These are phyloP conservation scores for Furcasterigmium furcatum DNA, from an alignment of 2,329 filamentous ascomycete genomes.

Conservation along the genomic window DNA sequence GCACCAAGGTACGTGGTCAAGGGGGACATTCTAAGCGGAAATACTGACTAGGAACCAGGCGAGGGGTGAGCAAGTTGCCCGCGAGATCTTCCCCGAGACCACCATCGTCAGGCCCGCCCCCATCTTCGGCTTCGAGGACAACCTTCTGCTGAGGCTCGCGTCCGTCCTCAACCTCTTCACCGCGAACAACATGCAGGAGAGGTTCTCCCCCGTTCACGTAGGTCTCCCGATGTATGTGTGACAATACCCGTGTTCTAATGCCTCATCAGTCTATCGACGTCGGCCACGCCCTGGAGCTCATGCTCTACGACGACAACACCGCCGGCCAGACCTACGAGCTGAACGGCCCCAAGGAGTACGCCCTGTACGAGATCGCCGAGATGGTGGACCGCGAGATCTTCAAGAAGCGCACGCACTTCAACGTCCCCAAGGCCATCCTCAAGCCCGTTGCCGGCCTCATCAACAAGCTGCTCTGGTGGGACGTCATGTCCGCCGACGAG, in stretches of 20 bases:
- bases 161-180: slow-evolving; percentile 79
- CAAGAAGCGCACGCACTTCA: slow-evolving; percentile 86
- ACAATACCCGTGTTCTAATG: neutral
- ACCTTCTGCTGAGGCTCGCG: slow-evolving; percentile 82
- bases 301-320: slow-evolving; percentile 88
- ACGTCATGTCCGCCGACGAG: slow-evolving; percentile 75
- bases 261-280: slow-evolving; percentile 76
- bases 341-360: slow-evolving; percentile 91
- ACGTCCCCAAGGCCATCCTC: slow-evolving; percentile 77
- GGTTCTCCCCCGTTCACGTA: slow-evolving; percentile 88
- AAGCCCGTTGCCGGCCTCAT: slow-evolving; percentile 72
- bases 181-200: slow-evolving; percentile 89
- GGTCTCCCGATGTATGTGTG: slow-evolving; percentile 18
- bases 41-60: slow-evolving; percentile 44
- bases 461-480: slow-evolving; percentile 89
- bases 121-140: slow-evolving; percentile 93
- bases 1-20: slow-evolving; percentile 69
- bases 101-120: slow-evolving; percentile 94
- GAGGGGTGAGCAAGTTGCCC: slow-evolving; percentile 76
- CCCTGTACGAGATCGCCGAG: slow-evolving; percentile 78
- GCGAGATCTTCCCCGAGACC: slow-evolving; percentile 91
- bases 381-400: slow-evolving; percentile 90
- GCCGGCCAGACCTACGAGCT: slow-evolving; percentile 91
- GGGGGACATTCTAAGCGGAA: too few species aligned
- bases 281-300: slow-evolving; percentile 80